Conservation (phyloP, 768 basidiomycete genomes). For the Auricularia sp. region DNA sequence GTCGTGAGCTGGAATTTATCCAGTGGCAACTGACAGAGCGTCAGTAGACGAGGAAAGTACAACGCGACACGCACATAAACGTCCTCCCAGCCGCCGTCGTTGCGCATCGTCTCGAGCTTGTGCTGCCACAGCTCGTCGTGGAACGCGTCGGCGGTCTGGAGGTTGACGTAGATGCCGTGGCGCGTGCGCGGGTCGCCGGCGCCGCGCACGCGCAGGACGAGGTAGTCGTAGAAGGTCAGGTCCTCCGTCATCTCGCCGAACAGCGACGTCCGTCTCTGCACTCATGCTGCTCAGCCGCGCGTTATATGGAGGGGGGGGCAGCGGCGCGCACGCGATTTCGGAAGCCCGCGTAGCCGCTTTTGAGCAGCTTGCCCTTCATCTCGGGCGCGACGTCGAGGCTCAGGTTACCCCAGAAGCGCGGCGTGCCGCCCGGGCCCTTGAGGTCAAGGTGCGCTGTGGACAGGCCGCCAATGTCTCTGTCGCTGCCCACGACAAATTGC, state of each 20-base stretch:
- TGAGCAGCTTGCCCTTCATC: slow-evolving; percentile 49
- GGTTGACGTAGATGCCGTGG: slow-evolving; percentile 85
- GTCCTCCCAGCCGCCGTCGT: slow-evolving; percentile 69
- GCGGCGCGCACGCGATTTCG: slow-evolving; percentile 55
- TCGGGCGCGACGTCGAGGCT: slow-evolving; percentile 54
- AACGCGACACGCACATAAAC: slow-evolving; percentile 48
- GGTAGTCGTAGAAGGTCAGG: slow-evolving; percentile 68
- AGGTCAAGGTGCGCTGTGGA: slow-evolving; percentile 56
- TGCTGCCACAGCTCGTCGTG: slow-evolving; percentile 92
- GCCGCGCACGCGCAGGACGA: slow-evolving; percentile 70
- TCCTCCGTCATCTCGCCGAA: slow-evolving; percentile 85
- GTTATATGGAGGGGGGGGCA: not conserved
- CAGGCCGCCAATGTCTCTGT: slow-evolving; percentile 79
- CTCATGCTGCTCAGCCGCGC: not conserved
- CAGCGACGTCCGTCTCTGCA: slow-evolving; percentile 62
- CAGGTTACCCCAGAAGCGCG: slow-evolving; percentile 75
- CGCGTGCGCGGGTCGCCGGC: slow-evolving; percentile 67
- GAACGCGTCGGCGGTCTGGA: slow-evolving; percentile 67
- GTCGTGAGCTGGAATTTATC: slow-evolving; percentile 65
- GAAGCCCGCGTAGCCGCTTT: slow-evolving; percentile 87
- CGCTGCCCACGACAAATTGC: slow-evolving; percentile 71
- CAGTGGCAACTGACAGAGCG: slow-evolving; percentile 62
- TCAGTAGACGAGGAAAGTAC: slow-evolving; percentile 8
- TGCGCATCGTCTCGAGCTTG: slow-evolving; percentile 65
- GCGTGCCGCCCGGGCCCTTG: slow-evolving; percentile 39